A percentile compares a stretch with the other conserved stretches of the same genome.
phyloP scores from a whole-genome alignment of 371 early-diverging fungal genomes.

The Mucor plumbeus region DNA sequence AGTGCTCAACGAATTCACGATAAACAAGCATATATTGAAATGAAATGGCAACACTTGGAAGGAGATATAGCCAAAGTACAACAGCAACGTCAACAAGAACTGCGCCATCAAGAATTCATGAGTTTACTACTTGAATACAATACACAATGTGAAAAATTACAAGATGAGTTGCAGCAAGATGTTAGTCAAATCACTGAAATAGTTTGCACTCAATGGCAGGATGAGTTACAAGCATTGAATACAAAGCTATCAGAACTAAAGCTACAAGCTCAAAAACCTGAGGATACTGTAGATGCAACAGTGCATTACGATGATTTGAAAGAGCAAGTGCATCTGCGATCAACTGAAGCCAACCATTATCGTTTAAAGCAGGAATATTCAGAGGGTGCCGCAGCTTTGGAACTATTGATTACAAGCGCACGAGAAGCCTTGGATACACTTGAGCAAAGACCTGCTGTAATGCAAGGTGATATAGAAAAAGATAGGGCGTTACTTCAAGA shows the following conservation, averaged over 20 bases:
- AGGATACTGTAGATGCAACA: not conserved
- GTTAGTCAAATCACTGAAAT: conserved; percentile 23
- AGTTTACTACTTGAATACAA: conserved; percentile 10
- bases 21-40: not conserved
- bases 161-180: not conserved
- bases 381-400: not conserved
- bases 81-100: not conserved
- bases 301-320: conserved; percentile 12
- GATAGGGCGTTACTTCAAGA: not conserved
- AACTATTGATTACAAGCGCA: not conserved
- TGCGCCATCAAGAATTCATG: conserved; percentile 20
- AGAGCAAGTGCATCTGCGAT: conserved; percentile 11
- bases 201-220: conserved; percentile 30
- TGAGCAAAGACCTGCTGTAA: not conserved
- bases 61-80: not conserved
- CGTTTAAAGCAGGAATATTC: conserved; percentile 23
- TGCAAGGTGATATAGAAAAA: conserved; percentile 9
- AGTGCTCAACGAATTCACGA: conserved; percentile 7
- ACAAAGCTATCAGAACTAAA: conserved; percentile 9
- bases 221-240: conserved; percentile 20
- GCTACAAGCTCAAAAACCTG: not conserved
- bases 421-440: not conserved
- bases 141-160: not conserved
- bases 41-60: not conserved
- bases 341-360: conserved; percentile 18